Conservation (phyloP, 2,329 filamentous ascomycete genomes). For the Rhinocladiella similis region DNA sequence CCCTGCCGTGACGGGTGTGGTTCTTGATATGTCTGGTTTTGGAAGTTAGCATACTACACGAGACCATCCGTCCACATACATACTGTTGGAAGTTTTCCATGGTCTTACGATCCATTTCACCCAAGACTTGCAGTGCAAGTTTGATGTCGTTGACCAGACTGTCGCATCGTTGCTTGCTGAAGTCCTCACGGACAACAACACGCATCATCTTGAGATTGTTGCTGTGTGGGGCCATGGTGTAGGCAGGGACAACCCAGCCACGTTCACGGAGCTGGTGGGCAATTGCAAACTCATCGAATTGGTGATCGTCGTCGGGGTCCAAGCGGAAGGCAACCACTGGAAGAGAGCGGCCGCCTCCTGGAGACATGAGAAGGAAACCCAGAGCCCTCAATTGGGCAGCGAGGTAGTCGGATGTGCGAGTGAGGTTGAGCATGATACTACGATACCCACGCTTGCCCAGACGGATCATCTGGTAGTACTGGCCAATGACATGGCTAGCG, state of each 20-base stretch:
- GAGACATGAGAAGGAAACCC: slow-evolving; percentile 86
- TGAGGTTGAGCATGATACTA: slow-evolving; percentile 92
- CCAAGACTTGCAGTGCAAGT: slow-evolving; percentile 69
- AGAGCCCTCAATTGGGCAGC: slow-evolving; percentile 69
- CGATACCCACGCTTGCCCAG: slow-evolving; percentile 91
- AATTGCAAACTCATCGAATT: slow-evolving; percentile 73
- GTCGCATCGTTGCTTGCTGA: slow-evolving; percentile 79
- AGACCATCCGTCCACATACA: slow-evolving; percentile 24
- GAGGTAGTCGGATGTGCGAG: slow-evolving; percentile 85
- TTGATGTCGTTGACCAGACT: slow-evolving; percentile 75
- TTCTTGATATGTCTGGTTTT: slow-evolving; percentile 50
- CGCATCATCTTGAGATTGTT: slow-evolving; percentile 85
- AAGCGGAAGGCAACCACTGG: slow-evolving; percentile 90
- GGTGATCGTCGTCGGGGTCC: slow-evolving; percentile 53
- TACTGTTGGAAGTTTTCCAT: slow-evolving; percentile 70
- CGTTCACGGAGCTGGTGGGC: slow-evolving; percentile 84
- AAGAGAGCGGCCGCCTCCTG: slow-evolving; percentile 73
- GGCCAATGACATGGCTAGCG: slow-evolving; percentile 89
- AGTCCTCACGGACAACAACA: slow-evolving; percentile 88
- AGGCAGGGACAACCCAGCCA: slow-evolving; percentile 92
- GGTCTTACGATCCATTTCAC: slow-evolving; percentile 70
- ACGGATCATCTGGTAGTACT: slow-evolving; percentile 96
- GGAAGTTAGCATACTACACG: slow-evolving; percentile 5
- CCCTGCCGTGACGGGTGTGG: slow-evolving; percentile 53
- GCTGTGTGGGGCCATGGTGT: slow-evolving; percentile 93